Conservation (phyloP, 805 yeast species). For the Candida glaebosa region DNA sequence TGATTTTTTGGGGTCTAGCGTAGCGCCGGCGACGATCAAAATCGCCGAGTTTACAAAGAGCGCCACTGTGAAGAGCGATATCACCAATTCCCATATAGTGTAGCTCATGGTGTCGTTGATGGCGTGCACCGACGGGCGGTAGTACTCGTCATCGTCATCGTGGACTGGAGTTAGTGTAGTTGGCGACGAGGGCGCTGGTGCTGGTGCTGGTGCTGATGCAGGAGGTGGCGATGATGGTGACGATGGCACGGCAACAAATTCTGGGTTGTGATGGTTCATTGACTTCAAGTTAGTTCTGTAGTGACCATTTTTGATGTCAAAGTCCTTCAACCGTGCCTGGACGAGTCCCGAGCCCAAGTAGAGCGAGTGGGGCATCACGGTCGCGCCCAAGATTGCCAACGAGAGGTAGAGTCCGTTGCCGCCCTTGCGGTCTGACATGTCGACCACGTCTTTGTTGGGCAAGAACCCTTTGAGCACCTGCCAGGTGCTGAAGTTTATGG, state of each 20-base stretch:
- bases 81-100: constrained; percentile 77
- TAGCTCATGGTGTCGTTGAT: constrained; percentile 74
- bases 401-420: constrained; percentile 41
- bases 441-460: constrained; percentile 46
- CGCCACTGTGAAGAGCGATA: constrained; percentile 82
- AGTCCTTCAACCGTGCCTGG: constrained; percentile 41
- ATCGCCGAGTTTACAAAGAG: constrained; percentile 91
- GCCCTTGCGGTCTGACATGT: constrained; percentile 44
- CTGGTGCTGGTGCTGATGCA: no score
- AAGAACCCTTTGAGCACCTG: constrained; percentile 49
- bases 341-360: constrained; percentile 44
- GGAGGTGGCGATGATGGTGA: no score
- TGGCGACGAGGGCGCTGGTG: constrained; percentile 3
- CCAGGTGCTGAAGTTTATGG: constrained; percentile 40
- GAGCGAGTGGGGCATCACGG: constrained; percentile 47
- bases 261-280: not conserved
- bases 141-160: constrained; percentile 34
- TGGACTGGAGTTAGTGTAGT: constrained; percentile 4
- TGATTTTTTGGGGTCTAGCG: constrained; percentile 41
- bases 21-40: constrained; percentile 87
- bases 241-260: constrained; percentile 2
- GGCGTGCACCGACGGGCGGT: constrained; percentile 77
- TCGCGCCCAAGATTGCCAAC: constrained; percentile 45
- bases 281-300: constrained; percentile 18
- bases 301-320: constrained; percentile 32